A percentile compares a stretch with the other conserved stretches of the same genome.
Evolutionary conservation across 306 rosid species (phyloP).

Genomic region (Medicago lupulina): DNA sequence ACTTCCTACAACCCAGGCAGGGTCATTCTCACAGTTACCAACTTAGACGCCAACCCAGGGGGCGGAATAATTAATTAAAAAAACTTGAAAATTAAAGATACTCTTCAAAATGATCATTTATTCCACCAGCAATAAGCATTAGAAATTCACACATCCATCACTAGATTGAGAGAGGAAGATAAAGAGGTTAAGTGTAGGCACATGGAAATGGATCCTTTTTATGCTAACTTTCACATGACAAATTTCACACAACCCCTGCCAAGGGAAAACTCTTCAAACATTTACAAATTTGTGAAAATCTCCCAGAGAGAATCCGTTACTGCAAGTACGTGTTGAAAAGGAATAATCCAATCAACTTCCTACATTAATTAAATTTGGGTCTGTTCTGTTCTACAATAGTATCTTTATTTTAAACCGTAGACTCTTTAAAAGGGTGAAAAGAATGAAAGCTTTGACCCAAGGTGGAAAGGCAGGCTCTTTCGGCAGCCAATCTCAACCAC

Average conservation of each 20-base stretch:
- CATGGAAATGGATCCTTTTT: background rate
- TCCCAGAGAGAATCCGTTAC: conserved; percentile 15
- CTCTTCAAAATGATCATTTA: background rate
- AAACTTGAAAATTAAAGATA: background rate
- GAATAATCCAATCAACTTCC: conserved; percentile 31
- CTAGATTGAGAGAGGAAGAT: background rate
- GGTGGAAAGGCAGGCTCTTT: conserved; percentile 30
- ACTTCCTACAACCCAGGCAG: conserved; percentile 7
- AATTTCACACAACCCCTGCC: background rate
- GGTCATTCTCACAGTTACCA: background rate
- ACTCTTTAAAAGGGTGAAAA: conserved; percentile 19
- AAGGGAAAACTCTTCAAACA: conserved; percentile 17
- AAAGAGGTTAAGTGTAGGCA: background rate
- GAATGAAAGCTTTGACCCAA: conserved; percentile 32
- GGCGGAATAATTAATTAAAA: background rate
- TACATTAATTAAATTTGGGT: conserved; percentile 37
- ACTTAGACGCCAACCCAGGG: background rate
- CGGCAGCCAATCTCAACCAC: conserved; percentile 35
- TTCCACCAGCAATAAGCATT: conserved; percentile 21
- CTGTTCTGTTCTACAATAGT: conserved; percentile 25
- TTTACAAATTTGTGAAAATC: conserved; percentile 25
- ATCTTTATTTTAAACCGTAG: conserved; percentile 37
- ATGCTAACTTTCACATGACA: conserved; percentile 10
- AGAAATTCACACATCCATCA: conserved; percentile 28
- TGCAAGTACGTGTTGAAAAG: background rate